Evolutionary conservation across 148 eudicot species (phyloP), one percentile per base, ranked within the genome.

Genomic region (Limonium bicolor): DNA sequence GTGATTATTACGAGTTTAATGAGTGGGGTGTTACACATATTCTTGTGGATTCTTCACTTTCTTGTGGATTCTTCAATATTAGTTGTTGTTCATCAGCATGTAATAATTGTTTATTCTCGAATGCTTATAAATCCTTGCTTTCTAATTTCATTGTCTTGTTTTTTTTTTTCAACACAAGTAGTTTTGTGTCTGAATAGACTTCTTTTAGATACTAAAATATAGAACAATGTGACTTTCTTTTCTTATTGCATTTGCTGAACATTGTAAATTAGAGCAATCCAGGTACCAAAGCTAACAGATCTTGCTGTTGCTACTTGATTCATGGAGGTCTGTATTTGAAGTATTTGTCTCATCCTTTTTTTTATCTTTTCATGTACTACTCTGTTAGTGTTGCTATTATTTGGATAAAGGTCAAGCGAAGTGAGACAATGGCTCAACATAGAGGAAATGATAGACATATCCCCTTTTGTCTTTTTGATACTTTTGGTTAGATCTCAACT

Each of bases 341-440:
- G 21, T 13, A 16, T 50, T 4, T 12, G 13, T n/a, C 11, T 48
- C 26, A 21, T 48, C 51, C 22, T 43, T 43, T n/a, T n/a, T n/a
- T n/a, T n/a, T n/a, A n/a, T n/a, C n/a, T n/a, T 41, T 23, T 31
- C 30, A 14, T 13, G 27, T 12, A 43, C 24, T 10, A 24, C 17
- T 13, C 5, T 42, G 18, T 9, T 24, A 19, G 16, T 24, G 29
- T 19, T 43, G 19, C 31, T 23, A 41, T 25, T 43, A 24, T 15
- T 10, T 5, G 19, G 31, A 20, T 20, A 20, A 85, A 90, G 59
- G 99, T 95, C 40, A 93, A 84, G 65, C 95, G 85, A 68, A 90
- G 99, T 53, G 99, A 90, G 61, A 80, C 95, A 44, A 85, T 85
- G 99, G 99, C 85, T 60, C 93, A 90, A n/a, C n/a, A n/a, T n/a